Base-by-base conservation (phyloP, 805 yeast species). In the Candida andamanensis region DNA sequence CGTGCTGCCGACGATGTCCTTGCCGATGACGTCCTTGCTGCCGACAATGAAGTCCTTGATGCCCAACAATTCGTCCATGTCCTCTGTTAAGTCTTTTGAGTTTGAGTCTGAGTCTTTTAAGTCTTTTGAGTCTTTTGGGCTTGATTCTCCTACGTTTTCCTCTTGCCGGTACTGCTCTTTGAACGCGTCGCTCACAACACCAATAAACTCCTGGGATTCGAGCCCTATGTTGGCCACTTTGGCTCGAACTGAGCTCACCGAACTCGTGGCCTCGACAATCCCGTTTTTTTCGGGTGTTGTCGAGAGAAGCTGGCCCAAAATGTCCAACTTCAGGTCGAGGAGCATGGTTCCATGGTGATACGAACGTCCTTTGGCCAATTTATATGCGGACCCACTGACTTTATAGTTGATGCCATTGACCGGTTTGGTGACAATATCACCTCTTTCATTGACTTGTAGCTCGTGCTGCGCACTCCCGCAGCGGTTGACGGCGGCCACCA, bases 261-360 rank as follows among this genome's bases (percentile, higher is more conserved):
- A 54, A 7, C 80, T 74, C 20, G 65, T 56, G 33, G 76, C 56
- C 13, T 54, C 63, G 2, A 80, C 63, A 1, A 43, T 37, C 0
- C 75, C 76, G 17, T 60, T 42, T 3, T 55, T 43, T 1, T 56
- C 40, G 8, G 58, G 55, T 26, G 66, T 69, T 11, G 78, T 61
- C 21, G 70, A 68, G 37, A 92, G 62, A 10, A 85, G 52, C n/a
- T 73, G 63, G 1, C 78, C 63, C 36, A 92, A 63, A 1, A 67
- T 56, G n/a, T 65, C 66, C 16, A 92, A 57, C 23, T 78, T 65
- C 25, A 94, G 78, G 33, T 73, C 60, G 15, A 92, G 61, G 6
- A 92, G 64, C 95, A 92, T 85, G 0, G 99, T 92, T 0, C 97
- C 98, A 60, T 92, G 99, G 52, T 92, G 98, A 44, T 89, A 80